These are phyloP conservation scores for Claviceps sp. DNA, from an alignment of 2,329 filamentous ascomycete genomes.

Conservation along the genomic window DNA sequence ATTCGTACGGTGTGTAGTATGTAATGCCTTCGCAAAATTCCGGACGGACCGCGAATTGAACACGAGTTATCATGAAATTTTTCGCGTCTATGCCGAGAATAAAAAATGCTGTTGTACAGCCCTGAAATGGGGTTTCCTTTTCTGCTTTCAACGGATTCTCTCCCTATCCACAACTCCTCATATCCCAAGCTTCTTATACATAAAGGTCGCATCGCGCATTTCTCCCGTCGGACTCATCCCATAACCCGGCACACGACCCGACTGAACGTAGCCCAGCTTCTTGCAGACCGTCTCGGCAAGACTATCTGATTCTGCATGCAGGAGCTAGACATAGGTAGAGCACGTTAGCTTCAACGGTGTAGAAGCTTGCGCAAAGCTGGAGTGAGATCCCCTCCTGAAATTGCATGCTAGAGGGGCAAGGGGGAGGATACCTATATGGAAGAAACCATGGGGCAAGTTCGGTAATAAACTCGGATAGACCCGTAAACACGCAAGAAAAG, in stretches of 20 bases:
- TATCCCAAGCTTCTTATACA: constrained; percentile 41
- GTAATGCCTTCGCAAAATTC: no score
- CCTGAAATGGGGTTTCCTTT: no score
- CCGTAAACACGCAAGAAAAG: not conserved
- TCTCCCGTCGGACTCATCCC: constrained; percentile 34
- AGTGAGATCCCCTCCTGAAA: no score
- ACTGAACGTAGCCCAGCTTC: constrained; percentile 40
- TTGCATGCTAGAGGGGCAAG: not conserved
- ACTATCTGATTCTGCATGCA: constrained; percentile 39
- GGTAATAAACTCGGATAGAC: not conserved
- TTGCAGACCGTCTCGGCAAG: constrained; percentile 40
- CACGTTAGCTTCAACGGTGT: not conserved
- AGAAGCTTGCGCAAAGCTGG: no score
- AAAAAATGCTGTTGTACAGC: no score
- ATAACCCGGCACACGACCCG: constrained; percentile 42
- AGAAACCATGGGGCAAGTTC: not conserved
- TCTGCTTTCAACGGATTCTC: no score
- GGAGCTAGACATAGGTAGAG: constrained; percentile 21
- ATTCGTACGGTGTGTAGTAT: no score
- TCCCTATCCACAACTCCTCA: not conserved
- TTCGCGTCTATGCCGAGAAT: no score
- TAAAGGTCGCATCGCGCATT: constrained; percentile 38
- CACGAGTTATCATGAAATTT: no score
- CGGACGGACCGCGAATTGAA: no score
- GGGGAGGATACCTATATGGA: not conserved